These are phyloP conservation scores for Tanozyma kutaoensis DNA, from an alignment of 805 yeast species.

Conservation along the genomic window DNA sequence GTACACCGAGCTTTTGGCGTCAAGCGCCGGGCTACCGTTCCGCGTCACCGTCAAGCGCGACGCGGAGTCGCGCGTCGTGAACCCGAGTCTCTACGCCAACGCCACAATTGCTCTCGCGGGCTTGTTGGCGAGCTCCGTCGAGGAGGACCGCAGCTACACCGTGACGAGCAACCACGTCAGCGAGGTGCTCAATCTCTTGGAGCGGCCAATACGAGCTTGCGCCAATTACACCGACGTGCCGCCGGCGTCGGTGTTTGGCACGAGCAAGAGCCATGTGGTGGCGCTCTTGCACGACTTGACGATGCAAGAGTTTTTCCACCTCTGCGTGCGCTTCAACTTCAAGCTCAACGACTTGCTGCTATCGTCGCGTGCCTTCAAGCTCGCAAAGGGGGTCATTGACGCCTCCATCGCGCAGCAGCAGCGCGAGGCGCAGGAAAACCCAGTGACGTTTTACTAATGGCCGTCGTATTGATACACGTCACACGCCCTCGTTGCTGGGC, in stretches of 20 bases:
- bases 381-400: constrained; percentile 66
- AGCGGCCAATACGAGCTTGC: constrained; percentile 37
- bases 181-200: constrained; percentile 45
- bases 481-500: too few relatives aligned
- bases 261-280: constrained; percentile 24
- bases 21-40: constrained; percentile 22
- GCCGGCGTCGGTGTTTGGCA: constrained; percentile 32
- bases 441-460: too few relatives aligned
- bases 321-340: constrained; percentile 50
- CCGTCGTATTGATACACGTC: too few relatives aligned
- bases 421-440: constrained; percentile 7
- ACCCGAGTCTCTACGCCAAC: constrained; percentile 46
- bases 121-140: constrained; percentile 43
- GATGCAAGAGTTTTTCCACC: constrained; percentile 48
- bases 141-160: constrained; percentile 46
- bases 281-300: constrained; percentile 50
- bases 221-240: constrained; percentile 20
- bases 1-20: constrained; percentile 13
- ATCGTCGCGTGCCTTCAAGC: constrained; percentile 47
- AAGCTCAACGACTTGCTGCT: constrained; percentile 52
- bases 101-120: constrained; percentile 50
- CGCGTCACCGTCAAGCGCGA: constrained; percentile 32
- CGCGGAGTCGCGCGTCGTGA: constrained; percentile 46
- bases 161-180: constrained; percentile 40
- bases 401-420: constrained; percentile 40